These are phyloP conservation scores for Paragyromitra xinjiangensis DNA, from an alignment of 495 filamentous ascomycete genomes.

Conservation along the genomic window DNA sequence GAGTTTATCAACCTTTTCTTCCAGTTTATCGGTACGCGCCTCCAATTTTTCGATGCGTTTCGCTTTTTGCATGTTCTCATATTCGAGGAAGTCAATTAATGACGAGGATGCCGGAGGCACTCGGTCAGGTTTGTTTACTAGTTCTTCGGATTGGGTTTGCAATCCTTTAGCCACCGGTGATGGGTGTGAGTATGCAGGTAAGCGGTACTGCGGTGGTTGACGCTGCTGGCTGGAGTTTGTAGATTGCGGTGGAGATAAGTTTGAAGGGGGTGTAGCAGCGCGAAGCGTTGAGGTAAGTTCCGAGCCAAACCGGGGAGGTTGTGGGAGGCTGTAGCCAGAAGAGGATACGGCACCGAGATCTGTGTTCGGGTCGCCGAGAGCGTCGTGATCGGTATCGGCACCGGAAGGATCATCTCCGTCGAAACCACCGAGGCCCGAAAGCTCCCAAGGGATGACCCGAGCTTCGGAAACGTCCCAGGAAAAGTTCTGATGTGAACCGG, in stretches of 20 bases:
- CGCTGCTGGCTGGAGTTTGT: conserved; percentile 36
- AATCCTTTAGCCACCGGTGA: conserved; percentile 4
- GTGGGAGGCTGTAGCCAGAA: conserved; percentile 31
- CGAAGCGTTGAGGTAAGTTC: conserved; percentile 35
- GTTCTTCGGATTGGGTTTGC: conserved; percentile 17
- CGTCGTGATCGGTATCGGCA: conserved; percentile 39
- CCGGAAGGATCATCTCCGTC: conserved; percentile 35
- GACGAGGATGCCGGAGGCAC: conserved; percentile 34
- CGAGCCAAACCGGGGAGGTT: conserved; percentile 26
- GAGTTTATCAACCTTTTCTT: conserved; percentile 49
- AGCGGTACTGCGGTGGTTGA: conserved; percentile 25
- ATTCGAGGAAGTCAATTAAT: conserved; percentile 36
- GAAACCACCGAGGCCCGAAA: conserved; percentile 30
- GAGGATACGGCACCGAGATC: conserved; percentile 39
- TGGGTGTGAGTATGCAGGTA: conserved; percentile 25
- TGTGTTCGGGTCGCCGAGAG: conserved; percentile 24
- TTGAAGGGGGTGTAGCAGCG: conserved; percentile 28
- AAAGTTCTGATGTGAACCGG: conserved; percentile 23
- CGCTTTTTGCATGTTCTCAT: conserved; percentile 44
- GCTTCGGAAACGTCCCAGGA: conserved; percentile 39
- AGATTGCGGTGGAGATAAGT: conserved; percentile 41
- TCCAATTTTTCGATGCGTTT: conserved; percentile 49
- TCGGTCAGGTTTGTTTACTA: conserved; percentile 14
- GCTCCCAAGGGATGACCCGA: conserved; percentile 40
- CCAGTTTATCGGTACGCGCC: conserved; percentile 43